Evolutionary conservation across 305 asterid genomes (phyloP).

Genomic region (Solanum hybrid): DNA sequence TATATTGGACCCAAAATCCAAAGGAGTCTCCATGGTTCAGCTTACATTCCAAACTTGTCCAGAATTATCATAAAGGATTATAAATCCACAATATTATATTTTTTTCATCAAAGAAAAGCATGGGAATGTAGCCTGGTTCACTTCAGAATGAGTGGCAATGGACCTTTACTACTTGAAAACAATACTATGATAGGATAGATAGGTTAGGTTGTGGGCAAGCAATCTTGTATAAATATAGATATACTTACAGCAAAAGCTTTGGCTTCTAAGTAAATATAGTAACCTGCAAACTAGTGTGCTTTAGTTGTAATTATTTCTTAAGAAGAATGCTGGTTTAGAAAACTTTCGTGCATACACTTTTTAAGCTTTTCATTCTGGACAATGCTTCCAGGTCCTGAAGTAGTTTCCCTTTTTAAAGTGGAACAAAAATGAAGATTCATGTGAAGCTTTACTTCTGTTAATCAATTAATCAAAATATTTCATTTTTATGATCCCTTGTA

Average conservation of each 20-base stretch:
- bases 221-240: not conserved
- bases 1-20: not conserved
- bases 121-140: not conserved
- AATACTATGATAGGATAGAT: not conserved
- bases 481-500: not conserved
- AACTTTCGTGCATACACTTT: not conserved
- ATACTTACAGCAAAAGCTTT: not conserved
- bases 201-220: not conserved
- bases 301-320: not conserved
- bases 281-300: not conserved
- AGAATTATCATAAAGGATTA: not conserved
- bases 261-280: not conserved
- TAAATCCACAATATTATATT: not conserved
- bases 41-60: not conserved
- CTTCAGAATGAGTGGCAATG: constrained; percentile 2
- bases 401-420: not conserved
- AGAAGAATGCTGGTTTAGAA: not conserved
- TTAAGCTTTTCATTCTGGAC: not conserved
- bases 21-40: not conserved
- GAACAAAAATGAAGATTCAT: not conserved
- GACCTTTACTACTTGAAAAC: not conserved
- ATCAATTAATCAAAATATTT: not conserved
- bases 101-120: not conserved
- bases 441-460: not conserved
- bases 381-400: not conserved